Evolutionary conservation across 164 flowering plant species (phyloP), one percentile per base, ranked within the genome.

Genomic region (Magnolia officinalis): DNA sequence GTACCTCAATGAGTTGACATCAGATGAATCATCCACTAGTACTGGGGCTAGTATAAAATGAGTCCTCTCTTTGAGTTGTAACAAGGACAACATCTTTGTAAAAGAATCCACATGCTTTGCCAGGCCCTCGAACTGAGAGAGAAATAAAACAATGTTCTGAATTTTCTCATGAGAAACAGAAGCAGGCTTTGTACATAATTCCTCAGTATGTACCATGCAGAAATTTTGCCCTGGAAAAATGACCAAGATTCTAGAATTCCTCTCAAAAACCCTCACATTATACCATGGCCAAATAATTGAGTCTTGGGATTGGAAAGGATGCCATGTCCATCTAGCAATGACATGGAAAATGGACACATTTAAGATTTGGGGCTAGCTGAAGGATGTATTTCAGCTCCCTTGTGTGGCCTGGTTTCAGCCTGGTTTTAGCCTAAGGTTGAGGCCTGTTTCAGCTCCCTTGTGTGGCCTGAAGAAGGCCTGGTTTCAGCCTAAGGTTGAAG

Each of bases 71-170:
- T 89, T 87, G 64, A 73, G 77, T 26, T 85, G 87, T 72, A 87
- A 72, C 45, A 90, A 77, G 63, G 82, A 85, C 82, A 91, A 71
- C 86, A 87, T 84, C 58, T 89, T 89, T 87, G 87, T 85, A 80
- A 96, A 92, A 59, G 88, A 86, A 85, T 96, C 98, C 9, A 93
- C 81, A 76, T 90, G 90, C 83, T 84, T 87, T 68, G 90, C 87
- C 31, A 92, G 90, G 73, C 88, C 90, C 76, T 88, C 95, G 63
- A 91, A 88, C 71, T 67, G 90, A 80, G 87, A 83, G 11, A 96
- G 97, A 78, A 89, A 94, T 82, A 87, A 72, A 23, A 93, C 67
- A 70, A 91, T 88, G 50, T 87, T 81, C 83, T 92, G 98, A 84
- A 96, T 91, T 82, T 85, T 83, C 82, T 94, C 91, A 72, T 83